Evolutionary conservation across 768 basidiomycete genomes (phyloP).

Genomic region (Tephrocybe rancida): DNA sequence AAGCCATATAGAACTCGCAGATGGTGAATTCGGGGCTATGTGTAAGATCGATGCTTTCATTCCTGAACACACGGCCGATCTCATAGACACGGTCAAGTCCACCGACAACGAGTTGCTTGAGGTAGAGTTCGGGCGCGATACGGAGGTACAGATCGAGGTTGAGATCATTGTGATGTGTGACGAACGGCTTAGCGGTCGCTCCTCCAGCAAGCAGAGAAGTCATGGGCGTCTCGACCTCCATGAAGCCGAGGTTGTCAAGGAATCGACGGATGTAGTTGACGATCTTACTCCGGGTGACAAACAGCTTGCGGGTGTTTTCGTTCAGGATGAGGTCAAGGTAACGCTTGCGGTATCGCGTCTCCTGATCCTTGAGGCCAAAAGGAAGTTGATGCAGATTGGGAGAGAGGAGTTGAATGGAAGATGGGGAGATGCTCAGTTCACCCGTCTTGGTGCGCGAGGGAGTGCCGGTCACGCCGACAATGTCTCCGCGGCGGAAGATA

Average conservation of each 20-base stretch:
- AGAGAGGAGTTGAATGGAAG: conserved; percentile 82
- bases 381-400: conserved; percentile 97
- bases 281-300: conserved; percentile 86
- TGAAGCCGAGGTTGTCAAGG: conserved; percentile 89
- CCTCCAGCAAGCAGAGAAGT: conserved; percentile 96
- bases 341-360: conserved; percentile 96
- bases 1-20: conserved; percentile 99
- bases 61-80: conserved; percentile 97
- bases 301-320: conserved; percentile 85
- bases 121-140: conserved; percentile 95
- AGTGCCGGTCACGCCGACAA: conserved; percentile 88
- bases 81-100: conserved; percentile 98
- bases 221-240: conserved; percentile 99
- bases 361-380: conserved; percentile 95
- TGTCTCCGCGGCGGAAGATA: conserved; percentile 92
- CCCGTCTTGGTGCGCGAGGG: conserved; percentile 95
- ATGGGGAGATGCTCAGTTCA: conserved; percentile 88
- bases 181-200: conserved; percentile 97
- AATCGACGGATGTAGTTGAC: conserved; percentile 93
- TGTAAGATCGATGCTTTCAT: conserved; percentile 98
- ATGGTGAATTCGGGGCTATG: conserved; percentile 99
- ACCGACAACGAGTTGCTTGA: conserved; percentile 97
- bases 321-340: conserved; percentile 98
- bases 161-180: conserved; percentile 99
- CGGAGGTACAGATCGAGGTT: conserved; percentile 96